These are phyloP conservation scores for Mucor irregularis DNA, from an alignment of 371 early-diverging fungal genomes.

Conservation along the genomic window DNA sequence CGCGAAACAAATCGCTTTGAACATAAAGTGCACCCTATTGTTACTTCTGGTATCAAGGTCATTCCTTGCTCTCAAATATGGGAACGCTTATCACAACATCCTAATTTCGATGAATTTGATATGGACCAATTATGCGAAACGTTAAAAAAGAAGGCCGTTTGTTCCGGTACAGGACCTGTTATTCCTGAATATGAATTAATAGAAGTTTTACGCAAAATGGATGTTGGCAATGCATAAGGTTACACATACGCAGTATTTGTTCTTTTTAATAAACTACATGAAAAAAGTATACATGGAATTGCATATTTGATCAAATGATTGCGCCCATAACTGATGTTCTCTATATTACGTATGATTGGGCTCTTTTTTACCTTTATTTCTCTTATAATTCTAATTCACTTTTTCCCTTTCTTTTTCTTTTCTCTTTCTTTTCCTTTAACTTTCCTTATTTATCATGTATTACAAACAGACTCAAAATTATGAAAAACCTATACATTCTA, in stretches of 20 bases:
- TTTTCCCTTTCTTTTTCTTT: not conserved
- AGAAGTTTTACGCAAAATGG: constrained; percentile 21
- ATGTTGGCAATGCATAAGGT: constrained; percentile 1
- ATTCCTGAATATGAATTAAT: constrained; percentile 49
- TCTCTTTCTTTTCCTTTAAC: not conserved
- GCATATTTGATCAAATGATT: not conserved
- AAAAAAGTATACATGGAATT: too few species aligned
- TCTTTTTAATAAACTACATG: not conserved
- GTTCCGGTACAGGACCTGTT: constrained; percentile 58
- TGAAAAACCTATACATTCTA: not conserved
- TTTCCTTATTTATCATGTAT: not conserved
- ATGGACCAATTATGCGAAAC: constrained; percentile 42
- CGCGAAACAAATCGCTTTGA: constrained; percentile 16
- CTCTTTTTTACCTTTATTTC: not conserved
- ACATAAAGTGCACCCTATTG: constrained; percentile 10
- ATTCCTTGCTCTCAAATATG: constrained; percentile 52
- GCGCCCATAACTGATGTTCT: not conserved
- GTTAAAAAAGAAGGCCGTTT: constrained; percentile 56
- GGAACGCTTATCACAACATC: constrained; percentile 57
- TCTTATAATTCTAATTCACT: too few species aligned
- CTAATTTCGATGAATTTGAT: constrained; percentile 53
- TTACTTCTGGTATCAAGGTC: constrained; percentile 12
- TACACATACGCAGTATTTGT: not conserved
- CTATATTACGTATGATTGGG: too few species aligned
- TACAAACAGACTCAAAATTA: not conserved